A percentile compares a stretch with the other conserved stretches of the same genome.
phyloP scores from a whole-genome alignment of 495 filamentous ascomycete genomes.

The Xylaria curta region DNA sequence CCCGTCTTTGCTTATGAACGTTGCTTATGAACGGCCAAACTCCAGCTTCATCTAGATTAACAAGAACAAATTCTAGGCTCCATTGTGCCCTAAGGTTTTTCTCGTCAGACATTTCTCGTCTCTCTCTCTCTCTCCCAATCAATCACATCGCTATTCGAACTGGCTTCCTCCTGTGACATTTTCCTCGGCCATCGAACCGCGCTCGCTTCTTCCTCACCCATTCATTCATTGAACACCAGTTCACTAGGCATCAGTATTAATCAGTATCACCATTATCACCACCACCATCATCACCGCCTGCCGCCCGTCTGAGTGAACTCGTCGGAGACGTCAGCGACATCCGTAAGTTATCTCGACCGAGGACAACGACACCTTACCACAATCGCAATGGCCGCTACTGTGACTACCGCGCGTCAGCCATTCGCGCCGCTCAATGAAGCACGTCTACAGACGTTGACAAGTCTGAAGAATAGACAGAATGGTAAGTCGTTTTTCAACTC shows the following conservation, averaged over 20 bases:
- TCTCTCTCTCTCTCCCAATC: slow-evolving; percentile 13
- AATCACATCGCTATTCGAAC: slow-evolving; percentile 1
- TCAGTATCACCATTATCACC: too few relatives aligned
- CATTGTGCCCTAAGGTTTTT: slow-evolving; percentile 21
- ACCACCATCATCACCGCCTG: too few relatives aligned
- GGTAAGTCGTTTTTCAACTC: slow-evolving; percentile 53
- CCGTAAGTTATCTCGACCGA: not conserved
- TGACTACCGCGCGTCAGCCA: slow-evolving; percentile 56
- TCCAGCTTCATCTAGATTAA: slow-evolving; percentile 36
- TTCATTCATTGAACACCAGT: slow-evolving; percentile 20
- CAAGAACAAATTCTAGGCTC: slow-evolving; percentile 31
- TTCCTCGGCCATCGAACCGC: slow-evolving; percentile 5
- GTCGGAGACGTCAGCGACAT: slow-evolving; percentile 10
- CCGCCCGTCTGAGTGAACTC: not conserved
- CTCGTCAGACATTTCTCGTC: slow-evolving; percentile 27
- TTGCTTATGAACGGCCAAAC: slow-evolving; percentile 15
- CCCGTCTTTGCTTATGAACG: too few relatives aligned
- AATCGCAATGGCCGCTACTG: slow-evolving; percentile 49
- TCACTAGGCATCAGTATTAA: slow-evolving; percentile 28
- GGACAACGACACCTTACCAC: not conserved
- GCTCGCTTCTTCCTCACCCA: slow-evolving; percentile 10
- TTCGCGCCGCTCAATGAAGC: slow-evolving; percentile 62
- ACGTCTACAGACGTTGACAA: slow-evolving; percentile 61
- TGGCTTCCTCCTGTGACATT: not conserved
- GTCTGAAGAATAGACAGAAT: slow-evolving; percentile 68